Evolutionary conservation across 192 early-diverging fungal species (phyloP).

Genomic region (Hyaloraphidium curvatum): DNA sequence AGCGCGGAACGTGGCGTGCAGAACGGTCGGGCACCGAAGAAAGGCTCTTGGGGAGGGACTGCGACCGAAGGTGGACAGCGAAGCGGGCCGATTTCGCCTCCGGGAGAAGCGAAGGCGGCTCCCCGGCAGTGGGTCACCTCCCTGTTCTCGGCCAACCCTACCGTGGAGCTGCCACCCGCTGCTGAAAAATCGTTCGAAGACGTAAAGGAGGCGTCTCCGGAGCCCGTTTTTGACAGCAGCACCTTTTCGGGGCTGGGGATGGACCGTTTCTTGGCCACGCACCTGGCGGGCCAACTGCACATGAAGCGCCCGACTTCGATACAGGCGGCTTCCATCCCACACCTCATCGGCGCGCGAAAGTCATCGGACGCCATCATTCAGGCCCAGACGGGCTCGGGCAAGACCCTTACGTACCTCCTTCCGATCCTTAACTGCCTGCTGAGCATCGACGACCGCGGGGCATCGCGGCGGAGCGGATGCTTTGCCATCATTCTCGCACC

Average conservation of each 20-base stretch:
- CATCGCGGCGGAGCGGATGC: constrained; percentile 44
- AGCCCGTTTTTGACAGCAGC: constrained; percentile 12
- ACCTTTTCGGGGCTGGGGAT: constrained; percentile 63
- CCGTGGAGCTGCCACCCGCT: background rate
- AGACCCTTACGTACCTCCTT: constrained; percentile 83
- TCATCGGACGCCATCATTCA: constrained; percentile 75
- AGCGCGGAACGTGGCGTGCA: background rate
- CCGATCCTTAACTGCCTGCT: constrained; percentile 84
- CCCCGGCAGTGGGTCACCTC: background rate
- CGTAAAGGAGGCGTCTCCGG: constrained; percentile 14
- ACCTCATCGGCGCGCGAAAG: constrained; percentile 29
- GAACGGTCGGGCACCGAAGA: background rate
- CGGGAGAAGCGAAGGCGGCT: background rate
- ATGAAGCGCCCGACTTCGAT: constrained; percentile 73
- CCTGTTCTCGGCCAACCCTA: background rate
- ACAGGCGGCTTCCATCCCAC: constrained; percentile 68
- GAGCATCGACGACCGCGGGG: constrained; percentile 25
- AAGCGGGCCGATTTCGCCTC: background rate
- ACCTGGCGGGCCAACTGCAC: constrained; percentile 49
- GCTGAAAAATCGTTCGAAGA: background rate
- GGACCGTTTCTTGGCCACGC: constrained; percentile 39
- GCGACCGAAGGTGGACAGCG: background rate
- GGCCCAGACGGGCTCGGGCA: constrained; percentile 94
- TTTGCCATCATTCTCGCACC: constrained; percentile 85
- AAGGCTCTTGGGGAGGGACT: background rate